phyloP scores from a whole-genome alignment of 108 stramenopile genomes.

The Skeletonema menzelii region DNA sequence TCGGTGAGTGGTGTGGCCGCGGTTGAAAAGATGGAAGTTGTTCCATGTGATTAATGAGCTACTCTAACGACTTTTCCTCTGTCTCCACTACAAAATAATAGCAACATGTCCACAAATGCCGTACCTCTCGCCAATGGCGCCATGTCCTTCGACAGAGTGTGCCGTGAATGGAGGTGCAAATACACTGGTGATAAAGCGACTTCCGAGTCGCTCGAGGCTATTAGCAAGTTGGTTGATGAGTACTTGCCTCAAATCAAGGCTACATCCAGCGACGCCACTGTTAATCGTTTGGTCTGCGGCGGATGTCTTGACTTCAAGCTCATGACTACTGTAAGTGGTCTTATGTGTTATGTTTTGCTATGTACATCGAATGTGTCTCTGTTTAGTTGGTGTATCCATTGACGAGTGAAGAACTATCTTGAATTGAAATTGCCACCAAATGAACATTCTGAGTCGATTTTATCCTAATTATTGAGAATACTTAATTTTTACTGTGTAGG shows the following conservation, averaged over 20 bases:
- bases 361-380: not conserved
- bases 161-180: conserved; percentile 90
- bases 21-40: too few relatives aligned
- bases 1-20: not conserved
- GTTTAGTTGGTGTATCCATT: not conserved
- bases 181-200: conserved; percentile 81
- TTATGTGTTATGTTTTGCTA: not conserved
- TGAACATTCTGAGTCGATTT: not conserved
- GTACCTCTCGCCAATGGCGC: conserved; percentile 83
- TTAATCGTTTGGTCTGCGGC: conserved; percentile 87
- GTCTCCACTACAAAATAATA: not conserved
- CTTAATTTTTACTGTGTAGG: not conserved
- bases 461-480: not conserved
- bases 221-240: conserved; percentile 77
- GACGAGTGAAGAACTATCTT: not conserved
- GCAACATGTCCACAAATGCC: conserved; percentile 50
- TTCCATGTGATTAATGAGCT: not conserved
- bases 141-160: conserved; percentile 84
- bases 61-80: not conserved
- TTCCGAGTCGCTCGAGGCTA: conserved; percentile 72
- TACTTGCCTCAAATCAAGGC: conserved; percentile 80
- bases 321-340: conserved; percentile 61
- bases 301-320: conserved; percentile 88
- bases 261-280: conserved; percentile 57
- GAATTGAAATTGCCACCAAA: too few relatives aligned